Conservation (phyloP, 2,329 filamentous ascomycete genomes). For the Fusarium foetens region DNA sequence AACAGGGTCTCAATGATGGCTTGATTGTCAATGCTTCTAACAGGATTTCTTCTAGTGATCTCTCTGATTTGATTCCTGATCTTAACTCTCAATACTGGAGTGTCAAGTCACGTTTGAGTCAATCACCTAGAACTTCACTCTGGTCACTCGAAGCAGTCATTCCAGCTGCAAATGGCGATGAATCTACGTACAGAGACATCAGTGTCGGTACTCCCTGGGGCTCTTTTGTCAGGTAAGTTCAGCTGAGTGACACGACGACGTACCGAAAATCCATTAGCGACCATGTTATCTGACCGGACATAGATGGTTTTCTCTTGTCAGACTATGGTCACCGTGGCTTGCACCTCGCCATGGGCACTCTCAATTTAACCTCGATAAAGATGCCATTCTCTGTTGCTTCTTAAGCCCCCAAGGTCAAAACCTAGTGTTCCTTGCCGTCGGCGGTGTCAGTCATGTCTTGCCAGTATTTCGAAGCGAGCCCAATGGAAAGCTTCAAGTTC, state of each 20-base stretch:
- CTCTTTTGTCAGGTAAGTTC: constrained; percentile 60
- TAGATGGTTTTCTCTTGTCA: constrained; percentile 84
- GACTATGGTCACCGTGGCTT: constrained; percentile 85
- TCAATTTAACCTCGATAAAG: constrained; percentile 75
- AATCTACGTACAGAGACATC: constrained; percentile 66
- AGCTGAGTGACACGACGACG: neutral
- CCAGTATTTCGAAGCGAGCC: constrained; percentile 74
- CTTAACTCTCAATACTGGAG: constrained; percentile 64
- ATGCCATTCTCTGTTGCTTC: constrained; percentile 82
- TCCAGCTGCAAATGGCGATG: constrained; percentile 64
- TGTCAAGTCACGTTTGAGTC: constrained; percentile 66
- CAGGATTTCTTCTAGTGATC: constrained; percentile 49
- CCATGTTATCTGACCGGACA: constrained; percentile 6
- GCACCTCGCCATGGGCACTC: constrained; percentile 84
- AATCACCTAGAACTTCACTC: constrained; percentile 74
- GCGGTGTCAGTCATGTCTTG: constrained; percentile 75
- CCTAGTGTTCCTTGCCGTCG: constrained; percentile 81
- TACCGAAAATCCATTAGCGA: neutral
- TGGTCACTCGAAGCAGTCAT: constrained; percentile 74
- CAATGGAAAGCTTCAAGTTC: constrained; percentile 73
- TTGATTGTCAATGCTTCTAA: constrained; percentile 60
- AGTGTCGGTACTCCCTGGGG: constrained; percentile 72
- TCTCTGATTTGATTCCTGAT: constrained; percentile 66
- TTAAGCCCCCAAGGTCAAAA: constrained; percentile 76
- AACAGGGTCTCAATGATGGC: constrained; percentile 71